Conservation (phyloP, 306 rosid species). For the Lathyrus sativus region DNA sequence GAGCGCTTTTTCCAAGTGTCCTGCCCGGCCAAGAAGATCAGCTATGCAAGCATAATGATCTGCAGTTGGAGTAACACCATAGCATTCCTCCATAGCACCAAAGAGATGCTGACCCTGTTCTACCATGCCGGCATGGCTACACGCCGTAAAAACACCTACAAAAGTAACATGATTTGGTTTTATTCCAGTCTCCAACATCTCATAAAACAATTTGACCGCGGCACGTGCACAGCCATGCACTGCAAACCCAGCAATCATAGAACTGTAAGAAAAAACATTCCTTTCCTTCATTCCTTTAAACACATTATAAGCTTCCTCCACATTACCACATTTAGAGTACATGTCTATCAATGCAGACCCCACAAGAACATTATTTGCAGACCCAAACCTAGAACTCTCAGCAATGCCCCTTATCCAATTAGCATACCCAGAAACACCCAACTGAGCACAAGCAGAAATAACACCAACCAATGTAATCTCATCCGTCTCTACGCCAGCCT, state of each 20-base stretch:
- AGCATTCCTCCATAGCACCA: constrained; percentile 61
- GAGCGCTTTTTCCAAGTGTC: constrained; percentile 72
- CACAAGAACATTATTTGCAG: constrained; percentile 62
- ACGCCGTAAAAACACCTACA: constrained; percentile 73
- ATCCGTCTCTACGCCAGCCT: constrained; percentile 54
- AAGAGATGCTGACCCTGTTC: constrained; percentile 76
- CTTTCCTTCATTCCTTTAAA: constrained; percentile 64
- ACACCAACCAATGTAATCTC: constrained; percentile 69
- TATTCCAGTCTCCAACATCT: constrained; percentile 67
- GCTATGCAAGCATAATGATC: constrained; percentile 83
- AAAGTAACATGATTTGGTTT: constrained; percentile 75
- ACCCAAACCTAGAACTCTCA: constrained; percentile 53
- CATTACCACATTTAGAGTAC: constrained; percentile 79
- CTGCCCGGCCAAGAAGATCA: constrained; percentile 85
- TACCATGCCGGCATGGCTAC: constrained; percentile 76
- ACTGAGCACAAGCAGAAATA: constrained; percentile 78
- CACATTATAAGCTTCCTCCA: constrained; percentile 62
- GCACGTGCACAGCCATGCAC: constrained; percentile 63
- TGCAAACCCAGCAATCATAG: constrained; percentile 85
- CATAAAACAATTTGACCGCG: constrained; percentile 68
- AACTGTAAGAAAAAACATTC: constrained; percentile 73
- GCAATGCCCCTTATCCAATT: constrained; percentile 66
- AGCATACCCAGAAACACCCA: constrained; percentile 60
- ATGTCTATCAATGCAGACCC: constrained; percentile 83
- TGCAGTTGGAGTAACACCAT: constrained; percentile 55